A percentile compares a stretch with the other conserved stretches of the same genome.
phyloP scores from a whole-genome alignment of 352 stramenopile genomes.

The Globisporangium carolinianum region DNA sequence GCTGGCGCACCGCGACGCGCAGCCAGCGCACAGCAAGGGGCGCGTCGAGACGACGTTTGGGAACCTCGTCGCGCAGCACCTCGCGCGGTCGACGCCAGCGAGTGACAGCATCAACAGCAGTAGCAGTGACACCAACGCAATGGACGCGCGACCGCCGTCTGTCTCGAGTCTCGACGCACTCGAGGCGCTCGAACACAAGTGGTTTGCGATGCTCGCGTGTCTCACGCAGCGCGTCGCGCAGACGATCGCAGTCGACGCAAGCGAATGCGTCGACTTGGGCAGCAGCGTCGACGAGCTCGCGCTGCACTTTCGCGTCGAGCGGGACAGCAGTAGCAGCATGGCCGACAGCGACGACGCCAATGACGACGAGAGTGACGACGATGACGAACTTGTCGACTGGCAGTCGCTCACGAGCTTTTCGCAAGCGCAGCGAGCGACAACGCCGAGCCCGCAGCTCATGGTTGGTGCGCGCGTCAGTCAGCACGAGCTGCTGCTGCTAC shows the following conservation, averaged over 20 bases:
- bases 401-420: conserved; percentile 23
- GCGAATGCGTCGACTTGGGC: conserved; percentile 26
- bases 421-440: conserved; percentile 2
- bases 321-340: not conserved
- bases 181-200: conserved; percentile 30
- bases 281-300: conserved; percentile 27
- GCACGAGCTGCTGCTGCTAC: conserved; percentile 23
- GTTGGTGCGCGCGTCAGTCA: conserved; percentile 26
- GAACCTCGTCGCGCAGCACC: conserved; percentile 40
- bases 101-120: not conserved
- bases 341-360: conserved; percentile 9
- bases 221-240: conserved; percentile 20
- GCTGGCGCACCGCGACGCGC: conserved; percentile 27
- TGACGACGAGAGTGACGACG: conserved; percentile 18
- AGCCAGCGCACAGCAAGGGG: conserved; percentile 29
- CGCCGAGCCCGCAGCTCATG: conserved; percentile 12
- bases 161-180: conserved; percentile 5
- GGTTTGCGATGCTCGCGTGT: conserved; percentile 23
- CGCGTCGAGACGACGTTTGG: conserved; percentile 63
- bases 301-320: conserved; percentile 23
- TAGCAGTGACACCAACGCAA: not conserved
- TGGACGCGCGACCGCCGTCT: conserved; percentile 1
- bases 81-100: conserved; percentile 2
- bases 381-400: conserved; percentile 46
- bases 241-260: conserved; percentile 15